Evolutionary conservation across 2,329 filamentous ascomycete species (phyloP), one percentile per base, ranked within the genome.

Genomic region (Tolypocladium sp.): DNA sequence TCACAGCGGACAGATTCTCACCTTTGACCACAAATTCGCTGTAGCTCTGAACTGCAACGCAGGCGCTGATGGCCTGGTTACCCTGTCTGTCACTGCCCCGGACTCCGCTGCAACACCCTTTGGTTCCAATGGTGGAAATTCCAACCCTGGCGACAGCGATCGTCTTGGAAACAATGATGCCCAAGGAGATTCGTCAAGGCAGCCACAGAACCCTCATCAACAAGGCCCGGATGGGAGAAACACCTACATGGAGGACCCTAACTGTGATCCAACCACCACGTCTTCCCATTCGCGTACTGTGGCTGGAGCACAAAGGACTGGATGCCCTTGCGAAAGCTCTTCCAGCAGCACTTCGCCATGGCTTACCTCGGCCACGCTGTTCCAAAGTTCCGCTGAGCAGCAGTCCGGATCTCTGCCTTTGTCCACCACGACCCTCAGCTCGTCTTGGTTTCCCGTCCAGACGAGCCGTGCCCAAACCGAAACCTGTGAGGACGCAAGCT

Each of bases 31-130:
- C 10, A 63, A 62, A 1, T 59, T 72, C n/a, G 63, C 66, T 4
- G 57, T 71, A 56, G 61, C 62, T 38, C 55, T 72, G 15, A 64
- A 66, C 7, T 73, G 69, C 55, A 65, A 66, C 37, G 64, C 70
- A 57, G 71, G 71, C 1, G 58, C 66, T n/a, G 66, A 73, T 54
- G 72, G 70, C 20, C 62, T 71, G 27, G 61, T 74, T 3, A 73
- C 69, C 8, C 53, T 71, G 13, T 69, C 69, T 41, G 44, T 69
- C 6, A 63, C 64, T 9, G 59, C 61, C 13, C 52, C 64, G 12
- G 57, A 57, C 2, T 44, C 65, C 44, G 59, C 62, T 54, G 55
- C 66, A 7, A 57, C 49, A 17, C 33, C 49, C 38, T 22, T 17
- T 3, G 25, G 22, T 38, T 15, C 54, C 37, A 13, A 30, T 17